phyloP scores from a whole-genome alignment of 2,329 filamentous ascomycete genomes.

The Pseudogymnoascus sp. region DNA sequence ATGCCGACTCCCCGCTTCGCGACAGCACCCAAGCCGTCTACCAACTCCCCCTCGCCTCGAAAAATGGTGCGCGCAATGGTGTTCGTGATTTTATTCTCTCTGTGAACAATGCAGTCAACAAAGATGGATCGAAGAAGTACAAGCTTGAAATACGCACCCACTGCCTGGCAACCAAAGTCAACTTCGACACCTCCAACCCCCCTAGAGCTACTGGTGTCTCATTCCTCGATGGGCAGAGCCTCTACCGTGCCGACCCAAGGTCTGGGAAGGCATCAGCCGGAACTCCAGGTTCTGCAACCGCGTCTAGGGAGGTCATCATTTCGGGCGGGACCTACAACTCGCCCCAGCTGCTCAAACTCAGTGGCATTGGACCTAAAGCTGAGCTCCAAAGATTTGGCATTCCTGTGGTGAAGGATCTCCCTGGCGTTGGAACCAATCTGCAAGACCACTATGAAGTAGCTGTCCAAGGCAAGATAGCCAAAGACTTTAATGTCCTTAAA shows the following conservation, averaged over 20 bases:
- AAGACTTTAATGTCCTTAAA: slow-evolving; percentile 31
- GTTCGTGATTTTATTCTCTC: slow-evolving; percentile 24
- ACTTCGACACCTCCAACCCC: slow-evolving; percentile 27
- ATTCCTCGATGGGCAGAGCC: slow-evolving; percentile 33
- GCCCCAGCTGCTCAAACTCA: slow-evolving; percentile 41
- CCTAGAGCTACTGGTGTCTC: slow-evolving; percentile 34
- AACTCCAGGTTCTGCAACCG: slow-evolving; percentile 23
- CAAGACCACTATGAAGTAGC: slow-evolving; percentile 47
- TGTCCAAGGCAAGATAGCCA: slow-evolving; percentile 36
- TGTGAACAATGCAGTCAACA: slow-evolving; percentile 14
- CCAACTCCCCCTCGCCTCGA: slow-evolving; percentile 22
- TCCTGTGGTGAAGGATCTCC: slow-evolving; percentile 46
- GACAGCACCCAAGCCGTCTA: slow-evolving; percentile 21
- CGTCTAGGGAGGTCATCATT: slow-evolving; percentile 39
- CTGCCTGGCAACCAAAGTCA: slow-evolving; percentile 34
- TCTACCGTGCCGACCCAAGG: slow-evolving; percentile 39
- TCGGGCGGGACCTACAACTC: slow-evolving; percentile 41
- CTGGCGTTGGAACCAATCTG: slow-evolving; percentile 57
- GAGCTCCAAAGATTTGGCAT: slow-evolving; percentile 40
- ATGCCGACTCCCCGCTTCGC: slow-evolving; percentile 18
- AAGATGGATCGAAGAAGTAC: slow-evolving; percentile 20
- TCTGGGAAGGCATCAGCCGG: slow-evolving; percentile 22
- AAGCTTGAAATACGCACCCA: slow-evolving; percentile 17
- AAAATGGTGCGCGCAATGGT: slow-evolving; percentile 18
- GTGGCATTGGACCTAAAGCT: slow-evolving; percentile 36